These are phyloP conservation scores for Salisapilia sapeloensis DNA, from an alignment of 352 stramenopile genomes.

Conservation along the genomic window DNA sequence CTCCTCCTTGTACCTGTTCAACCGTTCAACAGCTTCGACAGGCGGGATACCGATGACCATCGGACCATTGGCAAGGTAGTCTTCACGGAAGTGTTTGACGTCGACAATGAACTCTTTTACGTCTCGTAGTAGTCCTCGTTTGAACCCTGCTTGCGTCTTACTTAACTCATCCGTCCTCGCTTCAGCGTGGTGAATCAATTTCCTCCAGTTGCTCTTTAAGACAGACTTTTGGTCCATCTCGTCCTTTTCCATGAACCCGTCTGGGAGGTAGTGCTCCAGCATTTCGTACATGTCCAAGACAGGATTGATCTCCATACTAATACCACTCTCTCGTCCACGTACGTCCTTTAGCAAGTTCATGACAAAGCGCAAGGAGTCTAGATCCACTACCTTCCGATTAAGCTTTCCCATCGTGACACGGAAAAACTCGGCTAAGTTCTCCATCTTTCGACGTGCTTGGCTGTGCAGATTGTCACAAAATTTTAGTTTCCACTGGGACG, in stretches of 20 bases:
- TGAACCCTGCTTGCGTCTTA: constrained; percentile 92
- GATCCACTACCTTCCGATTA: constrained; percentile 89
- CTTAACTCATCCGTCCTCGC: constrained; percentile 90
- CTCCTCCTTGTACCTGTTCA: constrained; percentile 97
- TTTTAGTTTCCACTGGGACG: constrained; percentile 94
- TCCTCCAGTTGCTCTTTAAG: constrained; percentile 93
- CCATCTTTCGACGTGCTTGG: constrained; percentile 85
- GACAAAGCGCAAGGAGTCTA: constrained; percentile 94
- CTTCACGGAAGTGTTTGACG: constrained; percentile 90
- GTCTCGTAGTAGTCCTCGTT: constrained; percentile 89
- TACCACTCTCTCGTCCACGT: constrained; percentile 91
- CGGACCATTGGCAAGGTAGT: constrained; percentile 93
- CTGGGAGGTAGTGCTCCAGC: constrained; percentile 87
- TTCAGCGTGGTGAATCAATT: constrained; percentile 91
- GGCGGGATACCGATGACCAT: constrained; percentile 95
- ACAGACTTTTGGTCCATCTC: constrained; percentile 99
- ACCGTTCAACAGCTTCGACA: constrained; percentile 90
- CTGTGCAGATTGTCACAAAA: constrained; percentile 95
- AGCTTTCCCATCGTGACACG: constrained; percentile 86
- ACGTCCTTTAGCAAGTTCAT: constrained; percentile 97
- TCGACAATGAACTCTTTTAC: constrained; percentile 95
- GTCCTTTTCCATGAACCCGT: constrained; percentile 97
- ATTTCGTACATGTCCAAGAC: constrained; percentile 98
- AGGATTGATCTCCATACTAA: constrained; percentile 97
- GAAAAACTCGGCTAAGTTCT: constrained; percentile 94